Evolutionary conservation across 2,329 filamentous ascomycete species (phyloP), one percentile per base, ranked within the genome.

Genomic region (Pestalotiopsis sp.): DNA sequence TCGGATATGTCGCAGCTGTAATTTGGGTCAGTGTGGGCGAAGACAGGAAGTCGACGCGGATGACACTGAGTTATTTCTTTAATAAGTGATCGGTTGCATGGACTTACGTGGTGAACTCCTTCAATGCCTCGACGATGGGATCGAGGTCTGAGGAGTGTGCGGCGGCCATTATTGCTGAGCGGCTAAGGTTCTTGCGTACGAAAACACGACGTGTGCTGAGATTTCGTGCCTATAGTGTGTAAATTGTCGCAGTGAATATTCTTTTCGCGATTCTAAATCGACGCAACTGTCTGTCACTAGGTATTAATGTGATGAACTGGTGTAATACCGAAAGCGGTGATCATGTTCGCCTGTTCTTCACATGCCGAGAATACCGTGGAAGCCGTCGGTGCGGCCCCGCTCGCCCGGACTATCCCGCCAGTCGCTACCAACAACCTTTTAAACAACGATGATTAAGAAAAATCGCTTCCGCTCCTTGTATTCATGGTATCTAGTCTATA

Each of bases 1-100:
- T 87, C 86, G 59, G 84, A 83, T 56, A 87, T 83, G 71, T 86
- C 84, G 74, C 81, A 85, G 41, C 82, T 86, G 41, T 20, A 9
- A 52, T 17, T 25, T 1, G 1, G 11, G 12, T 49, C 27, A 52
- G 41, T 31, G 1, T 7, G 1, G 2, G 17, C 7, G 3, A 17
- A 20, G 1, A 12, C 12, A 3, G 27, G 27, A 13, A 1, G 20
- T 36, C 27, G 23, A 13, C 9, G 23, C 13, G 4, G 4, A 14
- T 9, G n/a, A 13, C 4, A 2, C 5, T 2, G 31, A 9, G 6
- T 36, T 6, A 9, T 36, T 36, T 9, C 2, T 36, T 36, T 6
- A 9, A 23, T 12, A 45, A n/a, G 20, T 17, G 5, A 31, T 12
- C 20, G 2, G 27, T 25, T 14, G 5, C 3, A 9, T 1, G 23